These are phyloP conservation scores for Saccharum spontaneum DNA, from an alignment of 176 grass and related monocot species.

Conservation along the genomic window DNA sequence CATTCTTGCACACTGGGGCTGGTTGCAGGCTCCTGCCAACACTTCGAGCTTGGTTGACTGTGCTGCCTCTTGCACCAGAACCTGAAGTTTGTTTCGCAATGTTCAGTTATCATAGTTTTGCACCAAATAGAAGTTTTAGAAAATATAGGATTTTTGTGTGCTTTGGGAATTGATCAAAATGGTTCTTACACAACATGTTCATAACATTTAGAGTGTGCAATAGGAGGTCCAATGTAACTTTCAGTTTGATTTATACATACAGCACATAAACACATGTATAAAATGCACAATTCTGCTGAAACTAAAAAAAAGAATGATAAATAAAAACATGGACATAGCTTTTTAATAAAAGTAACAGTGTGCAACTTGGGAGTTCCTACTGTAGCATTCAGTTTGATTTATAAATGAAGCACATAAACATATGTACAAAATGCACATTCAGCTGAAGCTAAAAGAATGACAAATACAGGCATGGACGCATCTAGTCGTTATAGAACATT, in stretches of 20 bases:
- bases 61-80: slow-evolving; percentile 15
- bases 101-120: slow-evolving; percentile 15
- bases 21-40: slow-evolving; percentile 1
- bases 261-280: not conserved
- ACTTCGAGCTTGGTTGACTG: slow-evolving; percentile 6
- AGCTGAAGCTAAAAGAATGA: not conserved
- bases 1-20: slow-evolving; percentile 6
- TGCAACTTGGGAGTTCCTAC: not conserved
- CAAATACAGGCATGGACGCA: slow-evolving; percentile 6
- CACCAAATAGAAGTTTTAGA: slow-evolving; percentile 13
- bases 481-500: not conserved
- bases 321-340: not conserved
- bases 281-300: not conserved
- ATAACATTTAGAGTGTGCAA: not conserved
- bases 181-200: not conserved
- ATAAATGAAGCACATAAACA: slow-evolving; percentile 15
- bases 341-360: not conserved
- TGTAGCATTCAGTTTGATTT: not conserved
- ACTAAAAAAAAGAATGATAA: not conserved
- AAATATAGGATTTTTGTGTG: not conserved
- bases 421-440: not conserved
- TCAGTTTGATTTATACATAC: not conserved
- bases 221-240: too few species aligned
- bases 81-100: slow-evolving; percentile 29
- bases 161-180: not conserved